Evolutionary conservation across 257 asterid genomes (phyloP), one percentile per base, ranked within the genome.

Genomic region (Leonotis leonurus): DNA sequence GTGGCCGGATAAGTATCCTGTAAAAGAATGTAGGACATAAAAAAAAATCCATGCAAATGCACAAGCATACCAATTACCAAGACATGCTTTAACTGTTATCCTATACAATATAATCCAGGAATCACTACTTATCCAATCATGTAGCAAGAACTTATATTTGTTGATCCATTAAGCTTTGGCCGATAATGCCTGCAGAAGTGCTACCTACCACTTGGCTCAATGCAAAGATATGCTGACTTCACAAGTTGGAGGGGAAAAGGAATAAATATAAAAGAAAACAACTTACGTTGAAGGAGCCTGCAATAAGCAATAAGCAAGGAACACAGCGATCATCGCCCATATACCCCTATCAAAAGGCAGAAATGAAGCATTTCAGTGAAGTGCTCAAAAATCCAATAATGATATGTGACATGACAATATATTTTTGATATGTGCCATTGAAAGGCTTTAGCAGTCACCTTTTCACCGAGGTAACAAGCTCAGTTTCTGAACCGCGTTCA

Each of bases 221-320:
- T 36, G 48, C 14, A 62, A 65, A 39, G 62, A 46, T n/a, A 39
- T 36, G 33, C 62, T 71, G 14, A 39, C 69, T 59, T 36, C 48
- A 73, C 21, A 43, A 45, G 37, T 6, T 36, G n/a, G n/a, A 37
- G 20, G 18, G 13, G 8, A 21, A 16, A 18, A 33, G 36, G 48
- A 60, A 37, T n/a, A 17, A 22, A 9, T 6, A 24, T 10, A 33
- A 17, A 32, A 62, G 33, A 3, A 33, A 65, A 22, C 8, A 73
- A 79, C 97, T 83, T 81, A 93, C 99, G 97, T 89, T 3, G 95
- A 87, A 70, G 99, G 99, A 68, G 96, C 97, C 82, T 93, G 99
- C 64, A 93, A 83, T 84, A 93, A 80, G 77, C 94, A 85, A 71
- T 93, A 93, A 67, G 99, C 91, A 67, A 89, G 97, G 78, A 87